phyloP scores from a whole-genome alignment of 768 basidiomycete species.

The Amanita rubescens region DNA sequence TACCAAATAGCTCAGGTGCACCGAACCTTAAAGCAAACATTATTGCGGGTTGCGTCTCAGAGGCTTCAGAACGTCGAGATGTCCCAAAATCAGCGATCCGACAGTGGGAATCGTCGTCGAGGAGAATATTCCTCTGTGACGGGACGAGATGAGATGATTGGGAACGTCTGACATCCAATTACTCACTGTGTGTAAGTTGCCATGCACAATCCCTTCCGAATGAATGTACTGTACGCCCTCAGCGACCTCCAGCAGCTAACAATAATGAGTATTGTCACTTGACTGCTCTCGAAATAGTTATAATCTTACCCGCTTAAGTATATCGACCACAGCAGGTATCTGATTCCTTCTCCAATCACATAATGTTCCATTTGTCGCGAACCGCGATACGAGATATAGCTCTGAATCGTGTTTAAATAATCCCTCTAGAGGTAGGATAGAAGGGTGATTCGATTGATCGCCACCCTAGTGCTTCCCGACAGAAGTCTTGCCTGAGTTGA shows the following conservation, averaged over 20 bases:
- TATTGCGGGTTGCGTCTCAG: background rate
- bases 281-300: too few species aligned
- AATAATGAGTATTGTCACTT: background rate
- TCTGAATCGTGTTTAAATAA: background rate
- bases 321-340: background rate
- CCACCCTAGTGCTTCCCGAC: background rate
- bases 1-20: conserved; percentile 1
- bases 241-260: background rate
- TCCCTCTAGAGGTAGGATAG: background rate
- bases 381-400: background rate
- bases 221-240: conserved; percentile 3
- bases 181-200: background rate
- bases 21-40: background rate
- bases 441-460: background rate
- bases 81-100: conserved; percentile 2
- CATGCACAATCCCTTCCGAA: conserved; percentile 3
- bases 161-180: background rate
- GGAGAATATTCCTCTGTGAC: background rate
- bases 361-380: conserved; percentile 1
- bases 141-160: background rate
- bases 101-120: background rate
- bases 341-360: background rate
- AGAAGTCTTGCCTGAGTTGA: background rate
- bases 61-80: background rate
- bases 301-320: background rate